Percentiles rank a stretch among this genome's conserved stretches.
Conservation (phyloP, 1,284 basidiomycete species). For the Sanguinoderma infundibulare region DNA sequence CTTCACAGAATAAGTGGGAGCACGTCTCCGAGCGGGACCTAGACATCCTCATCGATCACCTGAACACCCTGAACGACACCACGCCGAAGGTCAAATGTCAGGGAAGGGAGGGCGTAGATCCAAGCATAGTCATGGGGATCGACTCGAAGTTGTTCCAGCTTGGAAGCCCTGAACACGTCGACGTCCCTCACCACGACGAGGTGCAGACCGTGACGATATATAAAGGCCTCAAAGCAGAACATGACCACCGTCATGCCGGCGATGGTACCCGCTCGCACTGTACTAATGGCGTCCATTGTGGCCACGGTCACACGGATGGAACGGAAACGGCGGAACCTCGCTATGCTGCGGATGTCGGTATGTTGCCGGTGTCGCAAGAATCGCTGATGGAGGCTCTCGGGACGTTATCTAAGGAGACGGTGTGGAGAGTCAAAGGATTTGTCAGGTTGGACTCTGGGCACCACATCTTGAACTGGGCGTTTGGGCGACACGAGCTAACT, state of each 20-base stretch:
- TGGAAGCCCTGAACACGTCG: slow-evolving; percentile 35
- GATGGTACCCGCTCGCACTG: slow-evolving; percentile 23
- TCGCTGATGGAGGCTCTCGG: slow-evolving; percentile 51
- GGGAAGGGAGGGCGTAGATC: slow-evolving; percentile 68
- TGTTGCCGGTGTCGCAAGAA: slow-evolving; percentile 28
- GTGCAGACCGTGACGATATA: slow-evolving; percentile 78
- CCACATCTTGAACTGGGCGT: slow-evolving; percentile 89
- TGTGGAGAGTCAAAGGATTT: slow-evolving; percentile 87
- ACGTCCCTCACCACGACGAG: slow-evolving; percentile 69
- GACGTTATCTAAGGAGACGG: slow-evolving; percentile 63
- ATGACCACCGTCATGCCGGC: slow-evolving; percentile 3
- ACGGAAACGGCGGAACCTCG: neutral
- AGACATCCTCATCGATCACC: slow-evolving; percentile 83
- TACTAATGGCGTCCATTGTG: slow-evolving; percentile 21
- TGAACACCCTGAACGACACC: slow-evolving; percentile 87
- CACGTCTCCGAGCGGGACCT: slow-evolving; percentile 76
- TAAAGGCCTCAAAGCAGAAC: slow-evolving; percentile 43
- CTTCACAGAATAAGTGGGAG: slow-evolving; percentile 85
- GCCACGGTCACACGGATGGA: slow-evolving; percentile 17
- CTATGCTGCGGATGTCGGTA: neutral
- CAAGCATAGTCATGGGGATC: slow-evolving; percentile 81
- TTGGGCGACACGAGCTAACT: slow-evolving; percentile 80
- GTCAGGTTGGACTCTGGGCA: slow-evolving; percentile 56
- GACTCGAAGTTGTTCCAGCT: slow-evolving; percentile 75
- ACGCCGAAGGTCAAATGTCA: slow-evolving; percentile 84